phyloP scores from a whole-genome alignment of 495 filamentous ascomycete genomes.

The Aspergillus diversus region DNA sequence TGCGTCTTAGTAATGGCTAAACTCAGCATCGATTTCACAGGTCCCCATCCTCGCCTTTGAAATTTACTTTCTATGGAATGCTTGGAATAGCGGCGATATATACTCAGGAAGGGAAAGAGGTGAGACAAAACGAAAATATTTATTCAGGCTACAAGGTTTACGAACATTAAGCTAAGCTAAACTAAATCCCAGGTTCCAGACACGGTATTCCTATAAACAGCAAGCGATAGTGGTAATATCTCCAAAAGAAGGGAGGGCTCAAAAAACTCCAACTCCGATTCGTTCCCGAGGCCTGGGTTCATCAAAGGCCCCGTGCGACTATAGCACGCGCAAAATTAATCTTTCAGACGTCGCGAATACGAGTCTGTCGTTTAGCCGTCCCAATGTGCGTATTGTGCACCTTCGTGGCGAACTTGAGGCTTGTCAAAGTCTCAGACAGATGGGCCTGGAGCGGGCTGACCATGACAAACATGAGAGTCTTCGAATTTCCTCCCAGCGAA shows the following conservation, averaged over 20 bases:
- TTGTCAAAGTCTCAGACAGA: conserved; percentile 89
- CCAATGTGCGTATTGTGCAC: conserved; percentile 90
- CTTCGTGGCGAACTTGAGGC: conserved; percentile 95
- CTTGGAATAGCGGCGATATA: too few relatives aligned
- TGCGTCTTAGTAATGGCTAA: too few relatives aligned
- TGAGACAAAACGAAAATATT: conserved; percentile 7
- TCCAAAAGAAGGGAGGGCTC: conserved; percentile 17
- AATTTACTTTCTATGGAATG: too few relatives aligned
- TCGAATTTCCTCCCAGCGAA: conserved; percentile 90
- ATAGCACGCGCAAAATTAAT: not conserved
- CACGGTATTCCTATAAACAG: conserved; percentile 22
- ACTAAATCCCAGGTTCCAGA: conserved; percentile 25
- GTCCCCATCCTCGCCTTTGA: too few relatives aligned
- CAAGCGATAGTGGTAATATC: conserved; percentile 18
- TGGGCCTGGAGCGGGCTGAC: conserved; percentile 90
- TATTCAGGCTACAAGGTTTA: conserved; percentile 14
- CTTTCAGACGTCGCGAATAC: conserved; percentile 53
- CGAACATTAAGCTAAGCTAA: conserved; percentile 18
- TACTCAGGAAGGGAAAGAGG: too few relatives aligned
- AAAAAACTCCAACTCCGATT: conserved; percentile 31
- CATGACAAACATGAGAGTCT: conserved; percentile 99
- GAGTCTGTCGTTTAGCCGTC: conserved; percentile 76
- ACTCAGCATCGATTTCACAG: too few relatives aligned
- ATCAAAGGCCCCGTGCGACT: conserved; percentile 14
- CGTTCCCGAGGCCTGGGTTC: conserved; percentile 18